Conservation (phyloP, 306 rosid species). For the Lablab purpureus region DNA sequence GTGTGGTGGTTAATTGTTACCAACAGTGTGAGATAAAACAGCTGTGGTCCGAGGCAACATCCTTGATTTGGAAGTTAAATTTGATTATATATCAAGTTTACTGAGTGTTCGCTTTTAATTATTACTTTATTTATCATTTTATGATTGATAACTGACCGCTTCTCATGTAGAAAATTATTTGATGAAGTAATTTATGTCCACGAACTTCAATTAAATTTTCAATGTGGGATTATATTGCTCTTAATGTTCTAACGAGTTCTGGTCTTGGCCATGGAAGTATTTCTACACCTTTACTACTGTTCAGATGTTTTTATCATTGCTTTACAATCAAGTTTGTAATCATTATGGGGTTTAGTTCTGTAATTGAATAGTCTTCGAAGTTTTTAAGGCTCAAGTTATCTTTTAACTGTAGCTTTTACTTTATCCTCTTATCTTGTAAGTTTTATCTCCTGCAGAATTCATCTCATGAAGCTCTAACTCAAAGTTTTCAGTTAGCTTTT, state of each 20-base stretch:
- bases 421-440: conserved; percentile 37
- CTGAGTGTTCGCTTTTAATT: background rate
- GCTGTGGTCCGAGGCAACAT: too few relatives aligned
- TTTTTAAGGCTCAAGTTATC: conserved; percentile 16
- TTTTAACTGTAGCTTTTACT: conserved; percentile 7
- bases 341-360: conserved; percentile 1
- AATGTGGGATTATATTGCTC: background rate
- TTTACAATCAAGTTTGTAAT: conserved; percentile 4
- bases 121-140: conserved; percentile 9
- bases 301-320: conserved; percentile 12
- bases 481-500: conserved; percentile 90
- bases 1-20: too few relatives aligned
- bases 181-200: conserved; percentile 13
- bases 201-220: background rate
- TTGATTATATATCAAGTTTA: background rate
- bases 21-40: too few relatives aligned
- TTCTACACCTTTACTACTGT: background rate
- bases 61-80: background rate
- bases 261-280: conserved; percentile 6
- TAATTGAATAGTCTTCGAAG: conserved; percentile 1
- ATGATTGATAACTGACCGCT: background rate
- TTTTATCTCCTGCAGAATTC: conserved; percentile 73
- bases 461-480: conserved; percentile 83
- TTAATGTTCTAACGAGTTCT: conserved; percentile 32
- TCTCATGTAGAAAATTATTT: background rate